Conservation (phyloP, 2,329 filamentous ascomycete species). For the Aspergillus sp. region DNA sequence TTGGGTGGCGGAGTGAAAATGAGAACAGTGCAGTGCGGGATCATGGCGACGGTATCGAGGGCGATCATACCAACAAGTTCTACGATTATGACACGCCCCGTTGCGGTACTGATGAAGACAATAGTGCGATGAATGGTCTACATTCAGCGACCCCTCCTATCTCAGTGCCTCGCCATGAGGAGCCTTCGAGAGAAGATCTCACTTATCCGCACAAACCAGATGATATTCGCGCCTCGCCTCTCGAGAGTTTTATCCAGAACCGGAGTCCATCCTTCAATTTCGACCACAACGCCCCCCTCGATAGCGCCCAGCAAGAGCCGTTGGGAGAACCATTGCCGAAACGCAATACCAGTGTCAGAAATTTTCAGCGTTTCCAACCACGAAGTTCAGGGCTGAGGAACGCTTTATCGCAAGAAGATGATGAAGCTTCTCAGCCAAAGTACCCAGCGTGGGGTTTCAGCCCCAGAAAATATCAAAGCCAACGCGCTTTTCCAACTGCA, state of each 20-base stretch:
- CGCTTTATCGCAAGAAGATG: constrained; percentile 29
- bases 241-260: constrained; percentile 37
- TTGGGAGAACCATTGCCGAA: constrained; percentile 35
- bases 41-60: constrained; percentile 31
- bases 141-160: constrained; percentile 40
- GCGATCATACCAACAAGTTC: constrained; percentile 30
- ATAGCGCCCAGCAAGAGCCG: constrained; percentile 31
- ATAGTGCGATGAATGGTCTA: constrained; percentile 31
- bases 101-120: constrained; percentile 35
- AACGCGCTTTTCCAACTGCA: constrained; percentile 22
- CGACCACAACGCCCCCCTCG: constrained; percentile 35
- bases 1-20: constrained; percentile 20
- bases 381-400: constrained; percentile 30
- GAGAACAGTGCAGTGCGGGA: constrained; percentile 17
- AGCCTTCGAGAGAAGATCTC: constrained; percentile 22
- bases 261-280: constrained; percentile 38
- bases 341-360: constrained; percentile 18
- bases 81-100: constrained; percentile 26
- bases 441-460: constrained; percentile 14
- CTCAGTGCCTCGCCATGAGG: constrained; percentile 37
- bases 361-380: constrained; percentile 22
- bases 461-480: constrained; percentile 15
- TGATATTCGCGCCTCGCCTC: constrained; percentile 30
- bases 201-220: constrained; percentile 32
- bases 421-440: constrained; percentile 11